Evolutionary conservation across 371 early-diverging fungal species (phyloP).

Genomic region (Mucor ambiguus): DNA sequence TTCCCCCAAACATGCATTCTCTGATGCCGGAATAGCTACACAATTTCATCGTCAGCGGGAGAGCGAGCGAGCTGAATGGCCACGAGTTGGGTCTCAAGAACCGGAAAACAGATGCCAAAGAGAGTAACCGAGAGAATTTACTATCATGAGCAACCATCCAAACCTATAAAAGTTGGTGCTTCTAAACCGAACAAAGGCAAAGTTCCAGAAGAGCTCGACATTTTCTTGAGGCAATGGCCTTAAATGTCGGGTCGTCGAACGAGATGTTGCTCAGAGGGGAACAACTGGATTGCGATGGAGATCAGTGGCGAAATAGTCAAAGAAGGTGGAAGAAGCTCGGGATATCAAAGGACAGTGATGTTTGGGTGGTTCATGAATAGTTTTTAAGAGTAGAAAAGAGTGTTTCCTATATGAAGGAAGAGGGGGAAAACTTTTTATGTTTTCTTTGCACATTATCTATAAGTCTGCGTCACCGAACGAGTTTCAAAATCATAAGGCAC

Average conservation of each 20-base stretch:
- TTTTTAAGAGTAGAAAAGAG: constrained; percentile 2
- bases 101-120: neutral
- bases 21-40: neutral
- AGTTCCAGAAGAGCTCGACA: neutral
- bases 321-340: neutral
- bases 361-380: neutral
- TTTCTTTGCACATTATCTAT: neutral
- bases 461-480: constrained; percentile 8
- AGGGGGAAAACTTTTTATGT: neutral
- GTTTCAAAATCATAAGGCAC: constrained; percentile 8
- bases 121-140: neutral
- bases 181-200: neutral
- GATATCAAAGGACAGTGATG: neutral
- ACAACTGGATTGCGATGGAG: neutral
- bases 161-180: neutral
- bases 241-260: neutral
- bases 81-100: neutral
- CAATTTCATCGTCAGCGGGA: neutral
- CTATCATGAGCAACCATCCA: neutral
- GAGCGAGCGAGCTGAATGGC: neutral
- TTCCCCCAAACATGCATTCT: neutral
- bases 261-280: neutral
- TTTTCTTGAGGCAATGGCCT: neutral
- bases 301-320: neutral
- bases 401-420: neutral